Conservation (phyloP, 208 protist species). For the Porcisia hertigi region DNA sequence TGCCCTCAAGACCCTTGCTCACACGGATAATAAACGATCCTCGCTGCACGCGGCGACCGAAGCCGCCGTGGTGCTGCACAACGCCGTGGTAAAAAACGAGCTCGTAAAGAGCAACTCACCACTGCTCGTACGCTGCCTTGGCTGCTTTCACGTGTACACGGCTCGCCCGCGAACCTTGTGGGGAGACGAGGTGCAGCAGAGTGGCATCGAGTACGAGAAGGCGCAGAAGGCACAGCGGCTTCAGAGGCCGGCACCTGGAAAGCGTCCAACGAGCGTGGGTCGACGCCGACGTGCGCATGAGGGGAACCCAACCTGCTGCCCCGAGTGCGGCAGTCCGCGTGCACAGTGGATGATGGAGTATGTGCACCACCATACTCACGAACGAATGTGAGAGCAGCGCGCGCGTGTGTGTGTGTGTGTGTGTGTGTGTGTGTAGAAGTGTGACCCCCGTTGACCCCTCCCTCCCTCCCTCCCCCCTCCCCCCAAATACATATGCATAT, state of each 20-base stretch:
- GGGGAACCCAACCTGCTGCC: constrained; percentile 53
- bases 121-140: constrained; percentile 71
- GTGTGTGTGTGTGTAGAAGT: neutral
- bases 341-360: constrained; percentile 89
- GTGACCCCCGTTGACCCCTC: no score
- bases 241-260: constrained; percentile 40
- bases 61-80: constrained; percentile 65
- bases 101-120: constrained; percentile 62
- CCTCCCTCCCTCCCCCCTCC: no score
- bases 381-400: constrained; percentile 10
- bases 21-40: constrained; percentile 25
- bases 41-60: constrained; percentile 38
- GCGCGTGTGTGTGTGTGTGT: neutral
- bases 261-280: constrained; percentile 50
- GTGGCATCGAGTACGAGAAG: constrained; percentile 56
- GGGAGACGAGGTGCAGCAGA: constrained; percentile 65
- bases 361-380: constrained; percentile 77
- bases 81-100: constrained; percentile 51
- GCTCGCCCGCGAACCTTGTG: constrained; percentile 65
- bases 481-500: no score
- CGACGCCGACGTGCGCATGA: constrained; percentile 23
- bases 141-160: constrained; percentile 85
- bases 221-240: constrained; percentile 34
- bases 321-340: constrained; percentile 58
- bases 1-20: constrained; percentile 54